Evolutionary conservation across 1,139 yeast genomes (phyloP).

Genomic region (Candida smagusa): DNA sequence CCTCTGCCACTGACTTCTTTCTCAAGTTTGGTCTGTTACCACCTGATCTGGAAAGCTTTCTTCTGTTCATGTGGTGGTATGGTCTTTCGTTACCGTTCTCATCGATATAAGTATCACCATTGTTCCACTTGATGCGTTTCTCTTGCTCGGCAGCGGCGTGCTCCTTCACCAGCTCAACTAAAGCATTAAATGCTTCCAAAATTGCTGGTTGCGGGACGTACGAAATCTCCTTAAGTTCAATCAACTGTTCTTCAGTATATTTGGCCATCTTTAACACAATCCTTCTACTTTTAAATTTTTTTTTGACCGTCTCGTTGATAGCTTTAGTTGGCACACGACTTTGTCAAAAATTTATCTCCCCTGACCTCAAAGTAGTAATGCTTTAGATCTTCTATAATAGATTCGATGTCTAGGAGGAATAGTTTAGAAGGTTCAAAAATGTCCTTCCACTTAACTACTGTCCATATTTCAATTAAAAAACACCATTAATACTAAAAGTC

Average conservation of each 20-base stretch:
- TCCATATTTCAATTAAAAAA: too few species aligned
- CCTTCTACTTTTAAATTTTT: slow-evolving; percentile 5
- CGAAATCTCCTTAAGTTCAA: slow-evolving; percentile 54
- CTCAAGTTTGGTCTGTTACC: slow-evolving; percentile 48
- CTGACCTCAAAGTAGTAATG: not conserved
- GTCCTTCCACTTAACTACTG: too few species aligned
- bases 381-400: not conserved
- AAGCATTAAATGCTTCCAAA: slow-evolving; percentile 59
- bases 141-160: slow-evolving; percentile 35
- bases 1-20: slow-evolving; percentile 56
- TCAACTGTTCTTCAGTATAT: slow-evolving; percentile 70
- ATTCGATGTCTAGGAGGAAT: too few species aligned
- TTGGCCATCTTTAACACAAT: slow-evolving; percentile 39
- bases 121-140: slow-evolving; percentile 32
- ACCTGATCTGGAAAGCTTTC: slow-evolving; percentile 58
- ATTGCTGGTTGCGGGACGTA: slow-evolving; percentile 60
- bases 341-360: slow-evolving; percentile 1
- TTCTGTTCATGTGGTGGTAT: slow-evolving; percentile 50
- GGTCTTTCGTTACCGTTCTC: slow-evolving; percentile 48
- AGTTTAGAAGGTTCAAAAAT: too few species aligned
- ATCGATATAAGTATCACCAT: slow-evolving; percentile 49
- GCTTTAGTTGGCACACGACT: slow-evolving; percentile 12
- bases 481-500: too few species aligned
- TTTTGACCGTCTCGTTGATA: slow-evolving; percentile 1
- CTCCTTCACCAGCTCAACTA: slow-evolving; percentile 62